Evolutionary conservation across 257 asterid species (phyloP).

Genomic region (Capsicum chinense): DNA sequence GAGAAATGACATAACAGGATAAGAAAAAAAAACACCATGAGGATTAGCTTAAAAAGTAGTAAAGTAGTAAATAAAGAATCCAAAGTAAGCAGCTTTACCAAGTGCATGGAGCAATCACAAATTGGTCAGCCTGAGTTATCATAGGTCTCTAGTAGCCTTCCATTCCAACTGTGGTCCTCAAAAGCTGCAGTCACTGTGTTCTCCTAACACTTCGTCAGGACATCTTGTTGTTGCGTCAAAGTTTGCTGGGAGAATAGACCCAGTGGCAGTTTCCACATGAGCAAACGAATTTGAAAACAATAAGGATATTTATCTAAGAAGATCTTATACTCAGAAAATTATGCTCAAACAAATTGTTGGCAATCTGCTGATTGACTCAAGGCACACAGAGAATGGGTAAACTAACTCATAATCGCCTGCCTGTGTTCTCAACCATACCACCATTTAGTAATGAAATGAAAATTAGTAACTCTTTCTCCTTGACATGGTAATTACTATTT

Average conservation of each 20-base stretch:
- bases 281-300: slow-evolving; percentile 29
- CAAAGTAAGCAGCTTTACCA: slow-evolving; percentile 54
- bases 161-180: slow-evolving; percentile 68
- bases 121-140: slow-evolving; percentile 64
- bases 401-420: background rate
- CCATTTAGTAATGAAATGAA: background rate
- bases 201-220: slow-evolving; percentile 92
- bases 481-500: background rate
- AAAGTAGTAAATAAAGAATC: background rate
- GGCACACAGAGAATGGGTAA: slow-evolving; percentile 6
- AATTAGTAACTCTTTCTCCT: background rate
- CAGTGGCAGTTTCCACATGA: slow-evolving; percentile 73
- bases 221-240: slow-evolving; percentile 73
- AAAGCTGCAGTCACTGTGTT: slow-evolving; percentile 64
- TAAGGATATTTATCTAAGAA: background rate
- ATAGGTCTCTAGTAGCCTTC: slow-evolving; percentile 76
- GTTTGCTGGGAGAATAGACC: slow-evolving; percentile 72
- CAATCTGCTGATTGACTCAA: background rate
- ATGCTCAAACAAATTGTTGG: background rate
- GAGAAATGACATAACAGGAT: background rate
- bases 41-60: background rate
- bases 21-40: background rate
- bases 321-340: background rate
- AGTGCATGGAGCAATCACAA: slow-evolving; percentile 74
- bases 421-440: background rate